phyloP scores from a whole-genome alignment of 148 eudicot genomes.

The Rhododendron williamsianum region DNA sequence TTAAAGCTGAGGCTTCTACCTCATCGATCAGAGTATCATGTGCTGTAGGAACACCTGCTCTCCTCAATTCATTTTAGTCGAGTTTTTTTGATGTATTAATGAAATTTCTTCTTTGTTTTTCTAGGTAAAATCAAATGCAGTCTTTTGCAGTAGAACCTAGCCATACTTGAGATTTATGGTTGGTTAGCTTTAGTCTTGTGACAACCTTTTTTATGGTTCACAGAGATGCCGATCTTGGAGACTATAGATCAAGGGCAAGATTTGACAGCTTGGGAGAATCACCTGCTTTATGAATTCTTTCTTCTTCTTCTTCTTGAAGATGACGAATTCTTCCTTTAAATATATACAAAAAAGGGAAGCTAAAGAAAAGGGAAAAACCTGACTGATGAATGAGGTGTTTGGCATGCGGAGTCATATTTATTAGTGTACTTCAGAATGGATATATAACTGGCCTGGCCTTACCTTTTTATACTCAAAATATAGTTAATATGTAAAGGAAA shows the following conservation, averaged over 20 bases:
- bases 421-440: not conserved
- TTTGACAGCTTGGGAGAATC: slow-evolving; percentile 15
- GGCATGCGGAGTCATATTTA: slow-evolving; percentile 12
- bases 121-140: not conserved
- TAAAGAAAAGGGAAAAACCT: not conserved
- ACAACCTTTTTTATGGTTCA: not conserved
- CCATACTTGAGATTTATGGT: not conserved
- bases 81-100: too few relatives aligned
- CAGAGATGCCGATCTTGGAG: not conserved
- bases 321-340: not conserved
- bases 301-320: not conserved
- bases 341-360: not conserved
- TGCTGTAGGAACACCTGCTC: not conserved
- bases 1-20: not conserved
- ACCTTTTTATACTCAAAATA: not conserved
- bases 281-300: not conserved
- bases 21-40: not conserved
- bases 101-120: too few relatives aligned
- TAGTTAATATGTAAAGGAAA: not conserved
- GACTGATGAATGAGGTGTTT: not conserved
- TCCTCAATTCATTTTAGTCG: too few relatives aligned
- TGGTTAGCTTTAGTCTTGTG: not conserved
- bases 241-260: not conserved
- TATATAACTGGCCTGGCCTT: not conserved
- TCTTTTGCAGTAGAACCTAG: not conserved